phyloP scores from a whole-genome alignment of 192 early-diverging fungal genomes.

The Geranomyces michiganensis region DNA sequence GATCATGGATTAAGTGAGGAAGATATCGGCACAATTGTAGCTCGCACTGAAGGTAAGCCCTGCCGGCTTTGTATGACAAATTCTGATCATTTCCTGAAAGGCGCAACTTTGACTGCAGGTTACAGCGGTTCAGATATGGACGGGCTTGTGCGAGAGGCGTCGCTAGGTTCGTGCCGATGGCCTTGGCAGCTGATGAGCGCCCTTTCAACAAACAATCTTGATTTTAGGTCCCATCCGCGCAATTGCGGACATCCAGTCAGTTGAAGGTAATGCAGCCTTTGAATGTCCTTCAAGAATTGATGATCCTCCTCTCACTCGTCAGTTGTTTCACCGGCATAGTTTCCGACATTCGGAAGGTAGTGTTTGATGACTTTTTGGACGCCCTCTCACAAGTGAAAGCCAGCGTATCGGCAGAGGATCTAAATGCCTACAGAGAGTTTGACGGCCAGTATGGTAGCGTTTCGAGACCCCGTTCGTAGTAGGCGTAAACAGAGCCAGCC shows the following conservation, averaged over 20 bases:
- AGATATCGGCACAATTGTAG: conserved; percentile 67
- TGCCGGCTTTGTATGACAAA: too few species aligned
- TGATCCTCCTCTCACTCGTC: too few species aligned
- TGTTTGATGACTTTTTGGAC: conserved; percentile 72
- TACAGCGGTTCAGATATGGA: conserved; percentile 92
- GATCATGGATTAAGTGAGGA: conserved; percentile 56
- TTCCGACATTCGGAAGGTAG: conserved; percentile 76
- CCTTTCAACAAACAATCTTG: too few species aligned
- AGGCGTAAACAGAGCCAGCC: background rate
- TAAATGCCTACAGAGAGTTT: conserved; percentile 74
- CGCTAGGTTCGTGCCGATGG: conserved; percentile 38
- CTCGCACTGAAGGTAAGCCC: conserved; percentile 61
- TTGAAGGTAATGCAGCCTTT: conserved; percentile 27
- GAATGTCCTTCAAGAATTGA: background rate
- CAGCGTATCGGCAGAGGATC: conserved; percentile 80
- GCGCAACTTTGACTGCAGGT: conserved; percentile 35
- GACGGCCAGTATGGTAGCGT: conserved; percentile 60
- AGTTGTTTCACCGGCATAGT: too few species aligned
- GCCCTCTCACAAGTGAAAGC: conserved; percentile 82
- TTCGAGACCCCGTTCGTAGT: background rate
- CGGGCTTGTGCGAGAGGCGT: conserved; percentile 73
- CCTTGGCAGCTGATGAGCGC: background rate
- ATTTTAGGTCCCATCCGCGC: conserved; percentile 69
- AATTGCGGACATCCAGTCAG: conserved; percentile 60
- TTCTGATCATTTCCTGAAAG: too few species aligned